phyloP scores from a whole-genome alignment of 805 yeast genomes.

The Candida koratica region DNA sequence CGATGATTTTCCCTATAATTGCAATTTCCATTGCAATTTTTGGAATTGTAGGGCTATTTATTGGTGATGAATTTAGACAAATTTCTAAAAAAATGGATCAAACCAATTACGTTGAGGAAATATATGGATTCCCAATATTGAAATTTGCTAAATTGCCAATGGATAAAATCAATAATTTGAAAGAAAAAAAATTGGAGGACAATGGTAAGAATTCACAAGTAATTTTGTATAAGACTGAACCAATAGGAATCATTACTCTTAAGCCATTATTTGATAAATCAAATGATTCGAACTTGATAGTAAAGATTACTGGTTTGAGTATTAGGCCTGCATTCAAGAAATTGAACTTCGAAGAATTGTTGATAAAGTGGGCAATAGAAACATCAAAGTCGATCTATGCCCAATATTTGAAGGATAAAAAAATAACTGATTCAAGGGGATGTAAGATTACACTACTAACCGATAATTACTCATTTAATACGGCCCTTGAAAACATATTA shows the following conservation, averaged over 20 bases:
- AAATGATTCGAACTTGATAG: slow-evolving; percentile 40
- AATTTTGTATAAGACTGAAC: slow-evolving; percentile 62
- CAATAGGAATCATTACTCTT: slow-evolving; percentile 60
- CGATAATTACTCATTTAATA: slow-evolving; percentile 54
- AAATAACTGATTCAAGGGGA: slow-evolving; percentile 24
- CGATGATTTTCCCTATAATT: slow-evolving; percentile 31
- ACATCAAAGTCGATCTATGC: slow-evolving; percentile 42
- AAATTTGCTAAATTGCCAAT: slow-evolving; percentile 37
- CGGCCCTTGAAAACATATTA: slow-evolving; percentile 33
- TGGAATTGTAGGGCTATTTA: slow-evolving; percentile 26
- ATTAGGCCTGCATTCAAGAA: slow-evolving; percentile 64
- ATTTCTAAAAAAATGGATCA: slow-evolving; percentile 28
- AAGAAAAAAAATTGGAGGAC: slow-evolving; percentile 24
- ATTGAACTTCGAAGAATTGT: slow-evolving; percentile 61
- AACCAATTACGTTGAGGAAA: slow-evolving; percentile 21
- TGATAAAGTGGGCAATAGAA: slow-evolving; percentile 56
- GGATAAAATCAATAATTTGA: slow-evolving; percentile 12
- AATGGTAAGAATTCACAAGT: slow-evolving; percentile 49
- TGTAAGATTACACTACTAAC: slow-evolving; percentile 37
- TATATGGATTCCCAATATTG: slow-evolving; percentile 52
- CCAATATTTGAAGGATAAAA: slow-evolving; percentile 25
- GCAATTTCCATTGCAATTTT: slow-evolving; percentile 9
- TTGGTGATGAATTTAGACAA: slow-evolving; percentile 47
- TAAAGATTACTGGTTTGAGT: slow-evolving; percentile 55
- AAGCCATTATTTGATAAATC: slow-evolving; percentile 39